Evolutionary conservation across 768 basidiomycete species (phyloP).

Genomic region (Kwoniella shandongensis): DNA sequence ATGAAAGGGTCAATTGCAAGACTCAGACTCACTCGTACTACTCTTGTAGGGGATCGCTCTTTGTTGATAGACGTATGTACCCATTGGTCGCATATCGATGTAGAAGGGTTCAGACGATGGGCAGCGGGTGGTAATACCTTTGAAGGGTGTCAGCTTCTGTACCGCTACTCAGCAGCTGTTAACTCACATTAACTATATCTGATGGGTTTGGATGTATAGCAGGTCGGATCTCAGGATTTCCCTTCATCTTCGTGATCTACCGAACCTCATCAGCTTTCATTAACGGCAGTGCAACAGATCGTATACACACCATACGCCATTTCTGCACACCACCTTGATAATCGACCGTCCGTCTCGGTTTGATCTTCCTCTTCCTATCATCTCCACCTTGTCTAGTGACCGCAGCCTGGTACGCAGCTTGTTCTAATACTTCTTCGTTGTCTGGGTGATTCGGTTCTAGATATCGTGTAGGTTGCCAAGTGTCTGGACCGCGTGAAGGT

Average conservation of each 20-base stretch:
- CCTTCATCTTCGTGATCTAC: constrained; percentile 34
- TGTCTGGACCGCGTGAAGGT: constrained; percentile 39
- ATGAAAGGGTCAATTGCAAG: not conserved
- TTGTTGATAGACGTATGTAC: constrained; percentile 99
- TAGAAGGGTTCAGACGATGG: constrained; percentile 85
- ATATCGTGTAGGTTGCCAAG: constrained; percentile 73
- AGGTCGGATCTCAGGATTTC: constrained; percentile 59
- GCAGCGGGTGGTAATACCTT: constrained; percentile 93
- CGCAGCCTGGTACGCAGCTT: constrained; percentile 76
- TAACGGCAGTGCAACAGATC: too few species aligned
- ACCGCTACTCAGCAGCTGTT: constrained; percentile 13
- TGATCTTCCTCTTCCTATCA: constrained; percentile 71
- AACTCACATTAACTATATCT: constrained; percentile 77
- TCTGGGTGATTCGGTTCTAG: constrained; percentile 67
- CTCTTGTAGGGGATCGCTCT: constrained; percentile 93
- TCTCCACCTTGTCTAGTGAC: constrained; percentile 60
- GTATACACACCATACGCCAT: constrained; percentile 70
- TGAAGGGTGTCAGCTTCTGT: constrained; percentile 14
- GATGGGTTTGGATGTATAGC: constrained; percentile 70
- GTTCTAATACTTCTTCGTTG: constrained; percentile 72
- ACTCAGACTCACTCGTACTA: constrained; percentile 73
- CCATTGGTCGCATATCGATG: constrained; percentile 93
- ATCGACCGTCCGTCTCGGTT: constrained; percentile 91
- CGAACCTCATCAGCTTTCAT: not conserved
- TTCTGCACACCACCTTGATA: constrained; percentile 85